Percentiles rank a stretch among this genome's conserved stretches.
These are phyloP conservation scores for Pythium brachiatum DNA, from an alignment of 352 stramenopile genomes.

Conservation along the genomic window DNA sequence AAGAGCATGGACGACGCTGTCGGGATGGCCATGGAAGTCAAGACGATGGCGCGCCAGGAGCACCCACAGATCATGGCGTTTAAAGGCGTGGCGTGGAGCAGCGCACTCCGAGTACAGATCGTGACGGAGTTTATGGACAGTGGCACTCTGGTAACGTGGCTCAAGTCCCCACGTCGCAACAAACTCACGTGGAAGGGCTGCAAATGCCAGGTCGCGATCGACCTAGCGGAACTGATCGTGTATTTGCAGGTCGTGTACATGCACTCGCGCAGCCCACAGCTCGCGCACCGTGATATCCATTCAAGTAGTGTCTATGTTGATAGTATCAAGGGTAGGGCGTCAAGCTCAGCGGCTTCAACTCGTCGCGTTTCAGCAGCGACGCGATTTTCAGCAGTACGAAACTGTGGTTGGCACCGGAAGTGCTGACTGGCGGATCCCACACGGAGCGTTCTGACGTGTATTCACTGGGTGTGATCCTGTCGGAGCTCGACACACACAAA, in stretches of 20 bases:
- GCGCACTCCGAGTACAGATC: slow-evolving; percentile 52
- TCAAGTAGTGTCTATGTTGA: slow-evolving; percentile 71
- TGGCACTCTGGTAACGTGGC: slow-evolving; percentile 47
- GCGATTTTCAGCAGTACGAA: slow-evolving; percentile 34
- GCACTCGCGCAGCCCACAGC: slow-evolving; percentile 63
- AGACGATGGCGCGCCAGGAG: slow-evolving; percentile 52
- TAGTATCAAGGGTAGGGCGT: slow-evolving; percentile 38
- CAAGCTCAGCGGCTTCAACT: slow-evolving; percentile 73
- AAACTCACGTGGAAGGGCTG: slow-evolving; percentile 55
- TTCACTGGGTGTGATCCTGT: slow-evolving; percentile 41
- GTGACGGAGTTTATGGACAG: slow-evolving; percentile 74
- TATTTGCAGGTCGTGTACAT: too few relatives aligned
- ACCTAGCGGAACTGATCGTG: slow-evolving; percentile 64
- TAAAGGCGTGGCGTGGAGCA: slow-evolving; percentile 68
- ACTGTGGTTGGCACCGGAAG: slow-evolving; percentile 42
- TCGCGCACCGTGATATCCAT: slow-evolving; percentile 60
- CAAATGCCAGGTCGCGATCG: slow-evolving; percentile 70
- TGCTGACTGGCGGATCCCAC: slow-evolving; percentile 23
- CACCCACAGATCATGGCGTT: slow-evolving; percentile 69
- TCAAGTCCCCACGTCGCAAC: slow-evolving; percentile 36
- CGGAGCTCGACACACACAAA: slow-evolving; percentile 68
- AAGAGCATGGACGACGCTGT: slow-evolving; percentile 52
- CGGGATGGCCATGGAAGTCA: slow-evolving; percentile 61
- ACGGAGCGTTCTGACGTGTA: slow-evolving; percentile 29
- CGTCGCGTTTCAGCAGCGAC: slow-evolving; percentile 31